Evolutionary conservation across 2,329 filamentous ascomycete genomes (phyloP), one percentile per base, ranked within the genome.

Genomic region (Claviceps quebecensis): DNA sequence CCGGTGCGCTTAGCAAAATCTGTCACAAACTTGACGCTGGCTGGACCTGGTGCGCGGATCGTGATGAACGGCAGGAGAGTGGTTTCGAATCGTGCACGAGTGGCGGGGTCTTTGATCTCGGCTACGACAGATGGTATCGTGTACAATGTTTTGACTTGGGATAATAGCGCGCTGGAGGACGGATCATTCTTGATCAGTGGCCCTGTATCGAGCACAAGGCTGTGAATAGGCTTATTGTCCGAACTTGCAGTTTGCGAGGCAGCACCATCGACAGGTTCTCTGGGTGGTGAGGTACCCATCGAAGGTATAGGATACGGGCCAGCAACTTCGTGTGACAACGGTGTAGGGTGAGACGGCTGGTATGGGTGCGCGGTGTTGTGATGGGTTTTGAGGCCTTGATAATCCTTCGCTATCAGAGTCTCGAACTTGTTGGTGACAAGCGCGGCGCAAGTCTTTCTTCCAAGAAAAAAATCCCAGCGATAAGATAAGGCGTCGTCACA

Each of bases 111-210:
- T 62, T 87, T 74, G 73, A 95, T 95, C 72, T 98, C 93, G 49
- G 81, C 77, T 34, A 97, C 74, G 52, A 98, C 88, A 7, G 85
- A 83, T 0, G 90, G 89, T 0, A 91, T 86, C 1, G 89, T 96
- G 61, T 89, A 80, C 43, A 96, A 75, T 53, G 77, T 72, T 61
- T 93, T 83, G 47, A 88, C 83, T 64, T 87, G 82, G 39, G 79
- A 76, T 49, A 95, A 73, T 11, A 98, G 80, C 0, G 86, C 87
- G 45, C 87, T 94, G 23, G 93, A 80, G 11, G 87, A 74, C 13
- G 91, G 88, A 57, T 93, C 84, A 69, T 96, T 96, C 65, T 91
- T 91, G 66, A 98, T 90, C 54, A 98, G 81, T 7, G 91, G 89
- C 26, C 90, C 91, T 3, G 93, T 86, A 64, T 98, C 93, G 58